These are phyloP conservation scores for Spathaspora passalidarum DNA, from an alignment of 805 yeast species.

Conservation along the genomic window DNA sequence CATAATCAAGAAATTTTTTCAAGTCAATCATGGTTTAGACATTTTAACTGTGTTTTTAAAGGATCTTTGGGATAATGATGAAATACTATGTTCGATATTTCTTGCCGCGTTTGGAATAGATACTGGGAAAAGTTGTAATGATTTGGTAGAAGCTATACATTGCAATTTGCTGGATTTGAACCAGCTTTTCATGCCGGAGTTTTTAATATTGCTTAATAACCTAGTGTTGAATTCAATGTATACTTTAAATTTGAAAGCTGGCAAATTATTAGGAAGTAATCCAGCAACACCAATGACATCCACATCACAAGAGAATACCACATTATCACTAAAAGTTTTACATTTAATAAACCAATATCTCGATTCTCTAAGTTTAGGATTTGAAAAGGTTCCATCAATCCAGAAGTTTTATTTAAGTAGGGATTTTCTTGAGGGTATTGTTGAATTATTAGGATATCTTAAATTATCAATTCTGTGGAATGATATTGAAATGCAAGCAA, in stretches of 20 bases:
- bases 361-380: constrained; percentile 28
- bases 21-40: constrained; percentile 47
- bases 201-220: constrained; percentile 34
- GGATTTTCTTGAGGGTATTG: constrained; percentile 37
- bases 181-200: constrained; percentile 43
- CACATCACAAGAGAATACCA: constrained; percentile 14
- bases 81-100: constrained; percentile 39
- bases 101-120: constrained; percentile 47
- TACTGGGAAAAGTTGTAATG: constrained; percentile 9
- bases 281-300: constrained; percentile 28
- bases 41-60: constrained; percentile 45
- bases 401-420: constrained; percentile 22
- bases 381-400: constrained; percentile 20
- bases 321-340: constrained; percentile 27
- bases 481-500: constrained; percentile 12
- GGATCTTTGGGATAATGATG: constrained; percentile 48
- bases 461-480: constrained; percentile 24
- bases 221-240: constrained; percentile 31
- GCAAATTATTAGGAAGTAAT: constrained; percentile 30
- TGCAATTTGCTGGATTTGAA: constrained; percentile 9
- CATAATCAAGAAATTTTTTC: constrained; percentile 47
- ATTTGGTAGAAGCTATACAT: constrained; percentile 5
- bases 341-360: constrained; percentile 35
- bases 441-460: constrained; percentile 36
- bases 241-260: constrained; percentile 25